phyloP scores from a whole-genome alignment of 768 basidiomycete species.

The Wakefieldia striispora region DNA sequence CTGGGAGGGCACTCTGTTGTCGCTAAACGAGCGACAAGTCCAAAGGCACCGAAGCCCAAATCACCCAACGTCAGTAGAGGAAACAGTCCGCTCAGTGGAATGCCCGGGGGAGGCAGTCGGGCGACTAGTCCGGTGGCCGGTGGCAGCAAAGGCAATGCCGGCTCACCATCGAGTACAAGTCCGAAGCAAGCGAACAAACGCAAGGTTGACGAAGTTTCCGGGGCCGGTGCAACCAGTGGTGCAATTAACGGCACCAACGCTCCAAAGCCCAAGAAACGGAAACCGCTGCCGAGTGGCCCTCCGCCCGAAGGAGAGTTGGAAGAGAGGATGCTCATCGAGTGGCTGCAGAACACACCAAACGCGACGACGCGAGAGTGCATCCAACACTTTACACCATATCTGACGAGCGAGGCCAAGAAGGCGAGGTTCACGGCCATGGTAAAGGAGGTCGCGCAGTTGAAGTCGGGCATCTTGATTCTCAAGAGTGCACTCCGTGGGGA shows the following conservation, averaged over 20 bases:
- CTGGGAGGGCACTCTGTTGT: constrained; percentile 77
- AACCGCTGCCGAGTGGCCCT: constrained; percentile 36
- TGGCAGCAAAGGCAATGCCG: constrained; percentile 17
- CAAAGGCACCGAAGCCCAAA: constrained; percentile 64
- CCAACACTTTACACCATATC: constrained; percentile 71
- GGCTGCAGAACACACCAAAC: constrained; percentile 66
- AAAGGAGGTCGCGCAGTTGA: constrained; percentile 74
- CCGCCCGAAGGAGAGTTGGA: constrained; percentile 59
- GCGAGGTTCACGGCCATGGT: constrained; percentile 73
- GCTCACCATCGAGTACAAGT: constrained; percentile 34
- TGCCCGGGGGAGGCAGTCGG: constrained; percentile 43
- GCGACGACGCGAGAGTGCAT: constrained; percentile 80
- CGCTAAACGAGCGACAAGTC: constrained; percentile 83
- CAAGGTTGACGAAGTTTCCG: constrained; percentile 48
- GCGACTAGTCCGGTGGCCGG: constrained; percentile 35
- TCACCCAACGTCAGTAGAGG: constrained; percentile 47
- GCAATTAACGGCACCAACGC: constrained; percentile 22
- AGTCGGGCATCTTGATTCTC: constrained; percentile 61
- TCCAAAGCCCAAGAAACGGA: constrained; percentile 57
- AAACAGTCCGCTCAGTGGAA: constrained; percentile 51
- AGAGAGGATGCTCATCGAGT: constrained; percentile 66
- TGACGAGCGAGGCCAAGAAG: constrained; percentile 70
- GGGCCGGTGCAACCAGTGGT: constrained; percentile 7
- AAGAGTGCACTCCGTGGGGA: constrained; percentile 40
- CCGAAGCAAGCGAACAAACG: constrained; percentile 53